Percentiles rank a stretch among this genome's conserved stretches.
These are phyloP conservation scores for Desmodesmus armatus DNA, from an alignment of 139 green algal genomes.

Conservation along the genomic window DNA sequence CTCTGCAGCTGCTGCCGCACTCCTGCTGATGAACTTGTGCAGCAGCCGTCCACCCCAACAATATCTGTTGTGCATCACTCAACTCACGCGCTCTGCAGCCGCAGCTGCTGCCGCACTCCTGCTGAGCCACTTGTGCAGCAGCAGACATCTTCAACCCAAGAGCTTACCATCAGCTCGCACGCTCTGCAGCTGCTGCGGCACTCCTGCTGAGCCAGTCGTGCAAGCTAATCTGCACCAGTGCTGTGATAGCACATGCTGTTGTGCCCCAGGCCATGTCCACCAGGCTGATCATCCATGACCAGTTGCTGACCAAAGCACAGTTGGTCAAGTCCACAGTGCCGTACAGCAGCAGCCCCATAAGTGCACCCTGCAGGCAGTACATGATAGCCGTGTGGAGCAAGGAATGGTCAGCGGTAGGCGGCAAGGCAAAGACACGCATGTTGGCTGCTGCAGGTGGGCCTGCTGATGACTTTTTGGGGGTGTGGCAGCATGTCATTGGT, in stretches of 20 bases:
- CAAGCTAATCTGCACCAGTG: conserved; percentile 24
- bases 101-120: too few relatives aligned
- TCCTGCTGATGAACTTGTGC: too few relatives aligned
- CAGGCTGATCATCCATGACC: conserved; percentile 9
- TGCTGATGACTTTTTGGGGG: not conserved
- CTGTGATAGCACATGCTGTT: conserved; percentile 24
- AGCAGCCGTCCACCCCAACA: too few relatives aligned
- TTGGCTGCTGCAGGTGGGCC: not conserved
- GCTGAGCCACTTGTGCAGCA: too few relatives aligned
- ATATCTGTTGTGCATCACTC: too few relatives aligned
- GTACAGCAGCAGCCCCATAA: conserved; percentile 44
- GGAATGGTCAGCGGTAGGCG: not conserved
- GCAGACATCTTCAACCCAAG: too few relatives aligned
- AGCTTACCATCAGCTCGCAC: too few relatives aligned
- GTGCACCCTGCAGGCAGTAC: conserved; percentile 27
- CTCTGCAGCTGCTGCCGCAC: too few relatives aligned
- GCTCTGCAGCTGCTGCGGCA: too few relatives aligned
- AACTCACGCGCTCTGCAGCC: too few relatives aligned
- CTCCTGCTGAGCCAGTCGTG: not conserved
- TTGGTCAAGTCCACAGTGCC: conserved; percentile 46
- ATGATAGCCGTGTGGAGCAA: too few relatives aligned
- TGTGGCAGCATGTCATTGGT: not conserved
- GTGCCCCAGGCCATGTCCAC: conserved; percentile 26
- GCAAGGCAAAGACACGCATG: not conserved
- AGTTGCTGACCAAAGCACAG: conserved; percentile 16